Evolutionary conservation across 2,329 filamentous ascomycete genomes (phyloP), one percentile per base, ranked within the genome.

Genomic region (Aureobasidium sp.): DNA sequence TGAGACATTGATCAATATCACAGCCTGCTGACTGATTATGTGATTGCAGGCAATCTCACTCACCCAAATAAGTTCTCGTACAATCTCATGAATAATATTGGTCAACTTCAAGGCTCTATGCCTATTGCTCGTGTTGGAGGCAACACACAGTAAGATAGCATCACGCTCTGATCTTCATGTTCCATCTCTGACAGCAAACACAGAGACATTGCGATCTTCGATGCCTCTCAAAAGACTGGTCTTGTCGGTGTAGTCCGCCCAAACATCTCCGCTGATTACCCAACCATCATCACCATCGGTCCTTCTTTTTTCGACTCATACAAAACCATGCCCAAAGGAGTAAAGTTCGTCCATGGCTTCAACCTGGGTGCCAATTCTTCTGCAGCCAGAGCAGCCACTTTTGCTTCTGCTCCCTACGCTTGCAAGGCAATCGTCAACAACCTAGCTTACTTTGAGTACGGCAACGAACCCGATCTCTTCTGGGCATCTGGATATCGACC

Each of bases 281-380:
- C 85, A 1, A 83, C 80, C 5, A 84, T 78, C 6, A 75, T 87
- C 27, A 78, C 76, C 66, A 84, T 87, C 42, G 85, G 85, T 0
- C 81, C 82, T 0, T 78, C 80, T 0, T 87, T 77, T 69, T 87
- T 87, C 66, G 84, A 87, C 62, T 85, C 83, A 0, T 87, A 86
- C 68, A 68, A 68, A 25, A 85, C 82, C 1, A 84, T 78, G 75
- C 78, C 82, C 3, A 54, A 54, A 6, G 74, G 76, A 48, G 78
- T 79, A 30, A 81, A 80, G 62, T 87, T 81, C 71, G 77, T 78
- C 1, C 83, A 87, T 67, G 85, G 85, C 51, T 85, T 87, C 75
- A 86, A 87, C 60, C 70, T 82, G 9, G 79, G 73, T 11, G 75
- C 82, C 41, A 85, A 84, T 65, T 78, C 76, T 37, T 77, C 79